Base-by-base conservation (phyloP, 306 rosid genomes). In the Begonia fuchsioides region DNA sequence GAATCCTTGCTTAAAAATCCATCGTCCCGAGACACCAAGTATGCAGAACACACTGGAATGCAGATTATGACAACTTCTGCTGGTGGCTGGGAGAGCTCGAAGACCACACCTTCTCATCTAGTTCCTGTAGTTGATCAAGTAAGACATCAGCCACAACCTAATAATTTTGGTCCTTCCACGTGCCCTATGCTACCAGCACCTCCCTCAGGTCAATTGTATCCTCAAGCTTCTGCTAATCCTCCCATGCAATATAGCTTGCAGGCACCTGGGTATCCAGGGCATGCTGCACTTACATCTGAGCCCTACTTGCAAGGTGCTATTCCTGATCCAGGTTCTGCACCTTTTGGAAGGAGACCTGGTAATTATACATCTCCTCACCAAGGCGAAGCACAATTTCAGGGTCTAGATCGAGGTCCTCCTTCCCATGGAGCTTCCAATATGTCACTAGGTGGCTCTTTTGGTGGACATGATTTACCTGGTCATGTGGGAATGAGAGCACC, bases 361-460 rank as follows among this genome's bases (percentile, higher is more conserved):
- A 67, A 69, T 48, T 20, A 54, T 68, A 74, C 70, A 35, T 55
- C 53, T 17, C 83, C 68, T 56, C 70, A 69, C 10, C 64, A 51
- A 6, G 76, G 73, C 35, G 35, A 26, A 26, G 35, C 35, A 5
- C 35, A 26, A 61, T 73, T 68, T 56, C 64, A 60, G 61, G 66
- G 68, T 65, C 93, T 61, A 60, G 75, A 66, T 43, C 93, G 70
- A 38, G 77, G 68, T 39, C 76, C 72, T 40, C 58, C 72, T 55
- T 60, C 63, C 60, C 74, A 51, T 65, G 81, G 74, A 38, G 72
- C 71, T 51, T 61, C 81, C 39, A 68, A 56, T 65, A 47, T 59
- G 43, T 59, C 87, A 52, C 70, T 57, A 51, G 63, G 62, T 50
- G 75, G 65, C 53, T 52, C 79, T 18, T 44, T 15, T 52, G 81